phyloP scores from a whole-genome alignment of 2,329 filamentous ascomycete genomes.

The Monosporascus sp. region DNA sequence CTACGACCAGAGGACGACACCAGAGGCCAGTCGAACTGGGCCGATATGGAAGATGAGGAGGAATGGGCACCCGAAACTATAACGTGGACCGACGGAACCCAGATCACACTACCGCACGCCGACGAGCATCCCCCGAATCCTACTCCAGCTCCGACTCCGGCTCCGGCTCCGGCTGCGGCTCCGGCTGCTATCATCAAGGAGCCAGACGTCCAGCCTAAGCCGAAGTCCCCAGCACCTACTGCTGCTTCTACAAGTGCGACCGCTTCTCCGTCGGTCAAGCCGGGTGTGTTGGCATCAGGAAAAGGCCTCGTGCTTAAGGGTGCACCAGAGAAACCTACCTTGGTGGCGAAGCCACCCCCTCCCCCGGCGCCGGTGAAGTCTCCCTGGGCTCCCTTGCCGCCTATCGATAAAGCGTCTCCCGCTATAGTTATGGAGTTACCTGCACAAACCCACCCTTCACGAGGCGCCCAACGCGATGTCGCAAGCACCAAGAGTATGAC shows the following conservation, averaged over 20 bases:
- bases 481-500: conserved; percentile 50
- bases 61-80: conserved; percentile 83
- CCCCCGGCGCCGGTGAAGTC: conserved; percentile 73
- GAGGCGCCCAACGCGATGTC: conserved; percentile 50
- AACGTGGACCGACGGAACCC: conserved; percentile 84
- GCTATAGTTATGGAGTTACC: conserved; percentile 51
- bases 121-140: conserved; percentile 41
- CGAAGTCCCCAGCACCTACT: conserved; percentile 38
- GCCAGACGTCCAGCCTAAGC: conserved; percentile 30
- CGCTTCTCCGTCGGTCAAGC: conserved; percentile 37
- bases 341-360: conserved; percentile 66
- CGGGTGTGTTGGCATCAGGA: conserved; percentile 44
- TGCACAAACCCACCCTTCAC: conserved; percentile 28
- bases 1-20: conserved; percentile 71
- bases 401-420: conserved; percentile 75
- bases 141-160: conserved; percentile 21
- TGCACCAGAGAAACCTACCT: conserved; percentile 63
- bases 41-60: conserved; percentile 84
- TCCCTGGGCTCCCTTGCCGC: conserved; percentile 84
- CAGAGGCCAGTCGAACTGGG: conserved; percentile 77
- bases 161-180: conserved; percentile 19
- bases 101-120: conserved; percentile 64
- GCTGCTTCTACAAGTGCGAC: conserved; percentile 18
- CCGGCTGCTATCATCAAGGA: conserved; percentile 33
- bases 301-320: conserved; percentile 63